Percentiles rank a stretch among this genome's conserved stretches.
These are phyloP conservation scores for Alternaria novae-zelandiae DNA, from an alignment of 2,329 filamentous ascomycete species.

Conservation along the genomic window DNA sequence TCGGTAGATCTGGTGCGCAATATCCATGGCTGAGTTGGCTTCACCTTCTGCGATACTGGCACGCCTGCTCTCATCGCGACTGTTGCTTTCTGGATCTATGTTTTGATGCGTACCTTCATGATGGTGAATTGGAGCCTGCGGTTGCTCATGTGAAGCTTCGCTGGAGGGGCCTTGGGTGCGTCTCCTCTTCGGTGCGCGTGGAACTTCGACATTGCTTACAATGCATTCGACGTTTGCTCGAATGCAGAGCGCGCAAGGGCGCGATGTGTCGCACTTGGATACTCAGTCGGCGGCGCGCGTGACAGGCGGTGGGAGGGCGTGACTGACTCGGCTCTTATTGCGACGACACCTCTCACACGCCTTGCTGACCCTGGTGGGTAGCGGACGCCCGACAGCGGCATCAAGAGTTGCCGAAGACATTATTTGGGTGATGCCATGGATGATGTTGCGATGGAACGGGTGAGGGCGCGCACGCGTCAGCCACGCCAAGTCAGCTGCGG, in stretches of 20 bases:
- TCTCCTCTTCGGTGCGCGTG: slow-evolving; percentile 10
- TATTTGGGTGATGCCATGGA: background rate
- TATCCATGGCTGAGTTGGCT: slow-evolving; percentile 46
- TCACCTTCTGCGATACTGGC: slow-evolving; percentile 16
- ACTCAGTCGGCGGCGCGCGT: background rate
- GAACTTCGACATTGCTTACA: background rate
- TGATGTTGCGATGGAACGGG: background rate
- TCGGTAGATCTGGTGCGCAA: slow-evolving; percentile 26
- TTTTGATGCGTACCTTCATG: background rate
- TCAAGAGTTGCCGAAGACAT: background rate
- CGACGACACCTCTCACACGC: slow-evolving; percentile 19
- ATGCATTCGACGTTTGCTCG: slow-evolving; percentile 32
- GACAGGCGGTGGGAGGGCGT: background rate
- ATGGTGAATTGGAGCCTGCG: background rate
- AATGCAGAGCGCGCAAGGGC: slow-evolving; percentile 45
- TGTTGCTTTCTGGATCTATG: background rate
- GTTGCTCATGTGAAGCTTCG: slow-evolving; percentile 10
- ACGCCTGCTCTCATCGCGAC: slow-evolving; percentile 3
- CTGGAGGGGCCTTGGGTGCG: slow-evolving; percentile 2
- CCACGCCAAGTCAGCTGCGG: background rate
- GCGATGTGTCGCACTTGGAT: slow-evolving; percentile 42
- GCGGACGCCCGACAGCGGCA: background rate
- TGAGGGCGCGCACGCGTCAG: background rate
- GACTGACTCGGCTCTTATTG: slow-evolving; percentile 17
- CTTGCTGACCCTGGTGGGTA: slow-evolving; percentile 12